Base-by-base conservation (phyloP, 179 eudicot species). In the Beta corolliflora region DNA sequence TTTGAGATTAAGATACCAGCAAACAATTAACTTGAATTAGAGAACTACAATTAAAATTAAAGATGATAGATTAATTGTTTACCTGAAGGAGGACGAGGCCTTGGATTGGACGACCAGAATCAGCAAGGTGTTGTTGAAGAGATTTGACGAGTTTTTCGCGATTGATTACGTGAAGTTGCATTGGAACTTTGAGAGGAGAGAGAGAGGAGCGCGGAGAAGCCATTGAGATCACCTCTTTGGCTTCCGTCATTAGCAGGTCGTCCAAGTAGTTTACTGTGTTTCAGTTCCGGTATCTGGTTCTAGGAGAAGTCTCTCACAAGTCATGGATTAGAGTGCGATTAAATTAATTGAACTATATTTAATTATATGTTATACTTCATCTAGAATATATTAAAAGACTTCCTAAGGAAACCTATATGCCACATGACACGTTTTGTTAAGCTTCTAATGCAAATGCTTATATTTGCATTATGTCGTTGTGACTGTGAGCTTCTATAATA, bases 61-160 rank as follows among this genome's bases (percentile, higher is more conserved):
- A 36, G 41, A 36, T 5, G 10, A 44, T 52, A 25, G 23, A 63
- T n/a, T 19, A 19, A n/a, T 53, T 2, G 44, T 44, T 59, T 76
- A 93, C 98, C 98, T 95, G 97, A 59, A 95, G 97, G 61, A 95
- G 76, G 53, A 92, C 91, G 77, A 91, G 85, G 45, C 97, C 99
- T 58, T 86, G 87, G 64, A 86, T 83, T 31, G 95, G 93, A 77
- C 85, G 93, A 83, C 87, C 85, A 79, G 90, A 77, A 21, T 54
- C 65, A 29, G 87, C 74, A 69, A 95, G 91, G 78, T 88, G 92
- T 12, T 90, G 86, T 7, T 77, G 95, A 52, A 95, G 88, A 56
- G 91, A 86, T 25, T 88, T 83, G 55, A 90, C 5, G 78, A 95
- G 91, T 71, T 90, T 91, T 9, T 83, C 81, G 9, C 99, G 88